Evolutionary conservation across 2,329 filamentous ascomycete genomes (phyloP), one percentile per base, ranked within the genome.

Genomic region (Lachnellula willkommii): DNA sequence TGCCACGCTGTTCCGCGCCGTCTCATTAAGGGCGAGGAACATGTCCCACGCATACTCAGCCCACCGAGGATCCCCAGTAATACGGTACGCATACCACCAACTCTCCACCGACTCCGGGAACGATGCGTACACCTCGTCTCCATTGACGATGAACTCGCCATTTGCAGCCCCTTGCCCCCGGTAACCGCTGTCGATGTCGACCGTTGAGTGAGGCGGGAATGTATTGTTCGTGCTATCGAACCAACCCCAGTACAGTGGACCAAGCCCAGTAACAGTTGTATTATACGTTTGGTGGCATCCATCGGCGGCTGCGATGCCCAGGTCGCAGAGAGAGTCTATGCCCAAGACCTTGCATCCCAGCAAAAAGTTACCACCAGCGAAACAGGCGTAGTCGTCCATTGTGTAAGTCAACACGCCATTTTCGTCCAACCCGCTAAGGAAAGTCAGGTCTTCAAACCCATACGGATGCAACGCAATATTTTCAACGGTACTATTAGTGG

Each of bases 41-140:
- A 83, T 88, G 22, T 86, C 81, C 88, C 88, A 94, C 11, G 85
- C 86, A 83, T 87, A 89, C 57, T 91, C 84, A 70, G 88, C 88
- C 72, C 90, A 94, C 74, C 83, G 85, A 15, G 71, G 58, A 58
- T 92, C 80, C 4, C 85, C 84, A 0, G 89, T 94, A 1, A 86
- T 81, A 50, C 89, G 84, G 75, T 88, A 93, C 3, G 89, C 88
- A 71, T 94, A 92, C 77, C 92, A 94, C 70, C 85, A 84, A 63
- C 82, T 87, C 73, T 94, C 89, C 40, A 93, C 78, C 3, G 90
- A 87, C 71, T 93, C 89, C 0, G 89, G 86, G 0, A 89, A 81
- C 40, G 93, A 78, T 7, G 84, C 73, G 69, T 94, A 94, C 3
- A 48, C 50, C 4, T 37, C 39, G n/a, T 47, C 49, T 35, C 35